phyloP scores from a whole-genome alignment of 2,329 filamentous ascomycete genomes.

The Phyllosticta paracitricarpa region DNA sequence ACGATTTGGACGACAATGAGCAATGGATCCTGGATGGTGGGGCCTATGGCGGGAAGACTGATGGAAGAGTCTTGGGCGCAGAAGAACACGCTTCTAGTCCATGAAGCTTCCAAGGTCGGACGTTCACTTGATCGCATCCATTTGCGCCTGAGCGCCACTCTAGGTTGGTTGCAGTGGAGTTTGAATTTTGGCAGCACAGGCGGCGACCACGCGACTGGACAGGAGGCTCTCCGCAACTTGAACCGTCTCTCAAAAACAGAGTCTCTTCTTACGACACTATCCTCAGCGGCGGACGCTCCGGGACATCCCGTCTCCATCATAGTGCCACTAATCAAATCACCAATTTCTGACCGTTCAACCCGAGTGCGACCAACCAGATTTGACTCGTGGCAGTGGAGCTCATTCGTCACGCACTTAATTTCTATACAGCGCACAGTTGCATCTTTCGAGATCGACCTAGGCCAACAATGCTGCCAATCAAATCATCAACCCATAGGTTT shows the following conservation, averaged over 20 bases:
- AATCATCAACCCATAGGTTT: not conserved
- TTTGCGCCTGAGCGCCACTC: no score
- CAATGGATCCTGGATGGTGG: constrained; percentile 44
- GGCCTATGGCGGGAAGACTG: constrained; percentile 30
- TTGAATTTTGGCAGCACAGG: no score
- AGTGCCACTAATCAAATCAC: not conserved
- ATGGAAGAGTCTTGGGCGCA: constrained; percentile 1
- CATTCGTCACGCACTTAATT: not conserved
- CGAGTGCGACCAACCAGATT: not conserved
- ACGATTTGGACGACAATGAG: constrained; percentile 45
- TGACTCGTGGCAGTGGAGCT: not conserved
- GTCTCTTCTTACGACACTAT: not conserved
- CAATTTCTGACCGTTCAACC: not conserved
- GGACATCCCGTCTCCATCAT: not conserved
- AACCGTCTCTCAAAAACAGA: no score
- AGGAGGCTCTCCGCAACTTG: no score
- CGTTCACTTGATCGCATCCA: not conserved
- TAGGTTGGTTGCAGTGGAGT: no score
- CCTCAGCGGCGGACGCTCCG: not conserved
- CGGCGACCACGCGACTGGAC: no score
- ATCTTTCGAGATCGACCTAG: not conserved
- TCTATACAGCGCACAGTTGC: not conserved
- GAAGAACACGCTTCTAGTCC: constrained; percentile 1
- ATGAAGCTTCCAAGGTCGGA: not conserved
- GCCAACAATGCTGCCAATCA: not conserved